A percentile compares a stretch with the other conserved stretches of the same genome.
Conservation (phyloP, 192 early-diverging fungal genomes). For the Entomortierella lignicola region DNA sequence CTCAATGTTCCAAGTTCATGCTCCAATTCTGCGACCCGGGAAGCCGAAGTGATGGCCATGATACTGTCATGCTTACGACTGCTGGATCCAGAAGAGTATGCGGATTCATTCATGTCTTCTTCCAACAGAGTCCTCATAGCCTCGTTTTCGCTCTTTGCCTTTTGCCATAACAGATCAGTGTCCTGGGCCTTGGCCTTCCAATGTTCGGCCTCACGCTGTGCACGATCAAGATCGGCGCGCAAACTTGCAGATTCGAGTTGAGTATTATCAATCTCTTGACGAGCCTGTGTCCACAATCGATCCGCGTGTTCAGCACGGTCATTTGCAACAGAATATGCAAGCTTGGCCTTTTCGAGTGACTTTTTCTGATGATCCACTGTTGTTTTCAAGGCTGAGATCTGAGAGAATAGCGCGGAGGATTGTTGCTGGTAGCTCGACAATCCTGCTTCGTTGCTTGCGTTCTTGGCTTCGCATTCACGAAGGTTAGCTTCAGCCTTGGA, state of each 20-base stretch:
- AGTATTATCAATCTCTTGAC: constrained; percentile 51
- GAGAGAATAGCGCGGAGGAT: constrained; percentile 31
- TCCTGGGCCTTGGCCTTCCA: constrained; percentile 57
- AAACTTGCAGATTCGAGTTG: constrained; percentile 55
- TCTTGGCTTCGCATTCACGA: constrained; percentile 53
- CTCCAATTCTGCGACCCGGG: constrained; percentile 52
- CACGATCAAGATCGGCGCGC: constrained; percentile 57
- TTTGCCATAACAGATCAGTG: constrained; percentile 55
- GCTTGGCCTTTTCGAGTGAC: constrained; percentile 58
- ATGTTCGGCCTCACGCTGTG: constrained; percentile 56
- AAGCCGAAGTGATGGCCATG: constrained; percentile 52
- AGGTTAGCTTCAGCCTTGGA: constrained; percentile 56
- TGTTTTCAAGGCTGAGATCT: constrained; percentile 45
- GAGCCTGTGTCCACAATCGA: constrained; percentile 56
- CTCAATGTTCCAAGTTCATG: constrained; percentile 54
- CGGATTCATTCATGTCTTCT: constrained; percentile 55
- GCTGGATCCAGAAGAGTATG: constrained; percentile 41
- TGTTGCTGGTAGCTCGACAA: constrained; percentile 47
- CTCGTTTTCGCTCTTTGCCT: constrained; percentile 58
- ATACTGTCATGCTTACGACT: constrained; percentile 47
- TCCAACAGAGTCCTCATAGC: constrained; percentile 55
- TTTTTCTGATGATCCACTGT: constrained; percentile 59
- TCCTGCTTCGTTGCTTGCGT: constrained; percentile 45
- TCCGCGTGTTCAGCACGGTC: constrained; percentile 55
- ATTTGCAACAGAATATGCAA: constrained; percentile 45